A percentile compares a stretch with the other conserved stretches of the same genome.
These are phyloP conservation scores for Ocimum tenuiflorum DNA, from an alignment of 257 asterid genomes.

Conservation along the genomic window DNA sequence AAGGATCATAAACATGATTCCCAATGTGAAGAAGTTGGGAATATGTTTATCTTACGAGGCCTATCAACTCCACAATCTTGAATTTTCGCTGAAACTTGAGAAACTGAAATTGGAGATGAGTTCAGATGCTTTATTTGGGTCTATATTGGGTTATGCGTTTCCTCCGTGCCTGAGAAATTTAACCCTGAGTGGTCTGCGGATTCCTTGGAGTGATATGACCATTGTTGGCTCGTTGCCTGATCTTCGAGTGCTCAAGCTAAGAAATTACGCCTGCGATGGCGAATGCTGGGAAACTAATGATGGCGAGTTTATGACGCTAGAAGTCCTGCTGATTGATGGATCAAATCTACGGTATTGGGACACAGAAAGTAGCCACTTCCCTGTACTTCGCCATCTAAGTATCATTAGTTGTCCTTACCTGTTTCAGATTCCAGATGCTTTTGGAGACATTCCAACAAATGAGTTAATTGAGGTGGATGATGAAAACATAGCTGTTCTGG, in stretches of 20 bases:
- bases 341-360: neutral
- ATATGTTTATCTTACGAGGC: neutral
- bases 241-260: conserved; percentile 11
- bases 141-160: neutral
- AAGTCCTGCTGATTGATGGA: neutral
- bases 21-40: neutral
- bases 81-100: neutral
- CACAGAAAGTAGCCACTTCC: neutral
- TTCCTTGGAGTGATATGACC: neutral
- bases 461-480: neutral
- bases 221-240: conserved; percentile 9
- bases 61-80: neutral
- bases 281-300: neutral
- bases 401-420: neutral
- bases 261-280: conserved; percentile 1
- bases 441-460: neutral
- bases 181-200: neutral
- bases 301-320: neutral
- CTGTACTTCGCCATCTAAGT: neutral
- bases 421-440: neutral
- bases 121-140: neutral
- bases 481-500: neutral
- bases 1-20: neutral
- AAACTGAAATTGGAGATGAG: neutral
- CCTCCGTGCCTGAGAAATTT: neutral